Evolutionary conservation across 2,329 filamentous ascomycete genomes (phyloP).

Genomic region (Colletotrichum tanaceti): DNA sequence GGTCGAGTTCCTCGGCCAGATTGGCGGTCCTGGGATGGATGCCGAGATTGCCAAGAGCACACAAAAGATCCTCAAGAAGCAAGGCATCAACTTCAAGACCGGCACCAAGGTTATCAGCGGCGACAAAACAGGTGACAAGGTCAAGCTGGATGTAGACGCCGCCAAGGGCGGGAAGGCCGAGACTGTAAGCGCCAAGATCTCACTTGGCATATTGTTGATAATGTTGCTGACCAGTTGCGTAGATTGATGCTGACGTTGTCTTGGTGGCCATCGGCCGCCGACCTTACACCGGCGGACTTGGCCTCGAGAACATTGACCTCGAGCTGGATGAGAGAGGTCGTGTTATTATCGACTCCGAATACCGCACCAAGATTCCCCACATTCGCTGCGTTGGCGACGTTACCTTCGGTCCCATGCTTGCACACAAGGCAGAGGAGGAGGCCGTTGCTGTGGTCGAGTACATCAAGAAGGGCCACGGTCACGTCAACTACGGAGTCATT

Average conservation of each 20-base stretch:
- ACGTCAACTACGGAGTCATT: constrained; percentile 99
- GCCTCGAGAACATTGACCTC: constrained; percentile 92
- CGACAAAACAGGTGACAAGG: constrained; percentile 79
- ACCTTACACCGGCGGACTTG: constrained; percentile 91
- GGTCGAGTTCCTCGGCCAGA: constrained; percentile 95
- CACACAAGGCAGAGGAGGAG: constrained; percentile 99
- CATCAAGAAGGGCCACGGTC: constrained; percentile 96
- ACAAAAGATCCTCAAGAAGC: constrained; percentile 94
- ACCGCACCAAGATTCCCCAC: constrained; percentile 96
- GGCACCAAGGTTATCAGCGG: constrained; percentile 94
- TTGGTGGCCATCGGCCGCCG: constrained; percentile 96
- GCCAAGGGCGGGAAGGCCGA: constrained; percentile 97
- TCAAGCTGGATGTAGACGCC: constrained; percentile 88
- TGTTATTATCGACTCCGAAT: constrained; percentile 97
- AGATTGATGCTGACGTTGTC: constrained; percentile 95
- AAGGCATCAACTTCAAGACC: constrained; percentile 98
- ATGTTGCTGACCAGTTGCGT: constrained; percentile 36
- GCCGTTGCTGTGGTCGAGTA: constrained; percentile 94
- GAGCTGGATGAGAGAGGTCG: constrained; percentile 94
- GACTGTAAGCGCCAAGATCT: constrained; percentile 69
- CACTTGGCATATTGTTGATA: neutral
- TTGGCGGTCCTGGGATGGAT: constrained; percentile 98
- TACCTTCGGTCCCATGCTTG: constrained; percentile 98
- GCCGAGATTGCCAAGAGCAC: constrained; percentile 88
- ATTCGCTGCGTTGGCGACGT: constrained; percentile 96